These are phyloP conservation scores for Phytophthora capsici DNA, from an alignment of 352 stramenopile genomes.

Conservation along the genomic window DNA sequence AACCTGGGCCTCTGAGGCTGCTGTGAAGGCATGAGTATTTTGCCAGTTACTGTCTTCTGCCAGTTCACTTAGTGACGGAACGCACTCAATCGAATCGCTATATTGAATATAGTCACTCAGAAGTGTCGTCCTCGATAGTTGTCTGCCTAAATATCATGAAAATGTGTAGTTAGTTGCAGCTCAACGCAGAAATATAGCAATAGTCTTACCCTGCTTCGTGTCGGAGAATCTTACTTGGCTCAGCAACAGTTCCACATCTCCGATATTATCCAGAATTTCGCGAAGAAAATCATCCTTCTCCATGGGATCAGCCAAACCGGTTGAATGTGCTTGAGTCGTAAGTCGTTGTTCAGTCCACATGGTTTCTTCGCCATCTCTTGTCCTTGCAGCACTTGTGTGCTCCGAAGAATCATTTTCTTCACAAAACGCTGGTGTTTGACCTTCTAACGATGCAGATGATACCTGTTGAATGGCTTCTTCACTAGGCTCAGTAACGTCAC, in stretches of 20 bases:
- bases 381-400: not conserved
- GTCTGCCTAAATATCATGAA: conserved; percentile 2
- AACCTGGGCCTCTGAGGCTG: conserved; percentile 32
- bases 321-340: not conserved
- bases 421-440: too few species aligned
- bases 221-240: conserved; percentile 36
- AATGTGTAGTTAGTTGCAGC: not conserved
- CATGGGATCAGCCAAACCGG: conserved; percentile 19
- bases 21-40: too few species aligned
- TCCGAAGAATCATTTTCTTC: not conserved
- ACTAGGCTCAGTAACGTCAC: not conserved
- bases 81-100: not conserved
- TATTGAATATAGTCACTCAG: not conserved
- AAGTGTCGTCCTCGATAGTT: not conserved
- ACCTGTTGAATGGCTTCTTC: not conserved
- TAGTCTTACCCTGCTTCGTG: conserved; percentile 13
- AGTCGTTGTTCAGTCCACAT: not conserved
- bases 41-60: conserved; percentile 15
- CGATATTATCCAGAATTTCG: conserved; percentile 67
- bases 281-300: conserved; percentile 56
- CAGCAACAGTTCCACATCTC: conserved; percentile 63
- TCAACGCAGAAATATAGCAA: not conserved
- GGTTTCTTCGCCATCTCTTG: too few species aligned
- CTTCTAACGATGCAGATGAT: not conserved
- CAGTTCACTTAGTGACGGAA: conserved; percentile 23